Base-by-base conservation (phyloP, 2,329 filamentous ascomycete genomes). In the Alternaria consortialis region DNA sequence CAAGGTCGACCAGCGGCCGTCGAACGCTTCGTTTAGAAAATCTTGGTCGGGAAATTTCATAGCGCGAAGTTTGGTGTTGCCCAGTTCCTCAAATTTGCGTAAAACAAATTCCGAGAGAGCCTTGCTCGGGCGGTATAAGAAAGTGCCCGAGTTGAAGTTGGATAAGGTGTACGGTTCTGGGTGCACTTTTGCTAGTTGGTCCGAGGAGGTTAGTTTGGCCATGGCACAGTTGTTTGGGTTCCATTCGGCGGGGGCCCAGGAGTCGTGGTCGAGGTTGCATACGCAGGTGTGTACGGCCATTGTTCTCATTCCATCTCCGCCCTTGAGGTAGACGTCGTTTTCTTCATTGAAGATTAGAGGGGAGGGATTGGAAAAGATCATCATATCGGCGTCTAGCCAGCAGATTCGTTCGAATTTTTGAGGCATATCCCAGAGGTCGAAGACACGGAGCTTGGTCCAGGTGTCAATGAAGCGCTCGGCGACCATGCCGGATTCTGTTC, bases 371-470 rank as follows among this genome's bases (percentile, higher is more conserved):
- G 83, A 81, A 63, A 83, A 81, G 34, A 85, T 71, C 58, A 83
- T 79, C 79, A 85, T 85, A 63, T 86, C 84, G 8, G 84, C 83
- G 63, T 86, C 84, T 5, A 86, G 77, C 63, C 84, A 85, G 66
- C 83, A 84, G 15, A 84, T 66, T 7, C 75, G 76, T 40, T 82
- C 76, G 43, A 69, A 69, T 4, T 39, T 34, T 25, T 37, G 47
- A 0, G 48, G 34, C 15, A 60, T 67, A 36, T 56, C 70, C 73
- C 64, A 72, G 62, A 83, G 60, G 56, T 84, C 80, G 66, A 86
- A 86, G 23, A 85, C 84, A n/a, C 83, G 80, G 3, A 86, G 77
- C 66, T 86, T 86, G 3, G 84, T 86, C 81, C 84, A 86, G 4
- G 84, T 86, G 64, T 86, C 84, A 58, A 77, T 78, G 72, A 86